Evolutionary conservation across 192 early-diverging fungal genomes (phyloP).

Genomic region (Haplosporangium gracile): DNA sequence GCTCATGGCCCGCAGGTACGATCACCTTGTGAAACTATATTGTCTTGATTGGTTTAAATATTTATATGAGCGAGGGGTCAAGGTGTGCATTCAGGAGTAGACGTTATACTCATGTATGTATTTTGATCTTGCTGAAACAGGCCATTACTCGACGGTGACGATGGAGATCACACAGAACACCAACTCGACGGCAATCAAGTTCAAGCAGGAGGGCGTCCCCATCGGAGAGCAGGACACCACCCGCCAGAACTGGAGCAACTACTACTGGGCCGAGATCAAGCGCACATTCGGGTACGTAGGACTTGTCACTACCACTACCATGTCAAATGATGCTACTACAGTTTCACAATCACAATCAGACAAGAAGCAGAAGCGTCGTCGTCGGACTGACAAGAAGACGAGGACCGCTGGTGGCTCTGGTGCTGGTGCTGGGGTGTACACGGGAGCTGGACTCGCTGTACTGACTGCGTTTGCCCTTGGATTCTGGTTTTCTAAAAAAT

Average conservation of each 20-base stretch:
- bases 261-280: slow-evolving; percentile 96
- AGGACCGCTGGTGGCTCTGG: slow-evolving; percentile 14
- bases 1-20: slow-evolving; percentile 82
- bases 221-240: slow-evolving; percentile 90
- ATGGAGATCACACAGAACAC: slow-evolving; percentile 78
- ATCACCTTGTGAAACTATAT: too few relatives aligned
- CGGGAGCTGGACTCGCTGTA: slow-evolving; percentile 57
- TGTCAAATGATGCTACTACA: slow-evolving; percentile 4
- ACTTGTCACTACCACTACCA: slow-evolving; percentile 32
- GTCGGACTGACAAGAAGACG: slow-evolving; percentile 29
- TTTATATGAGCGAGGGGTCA: neutral
- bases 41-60: too few relatives aligned
- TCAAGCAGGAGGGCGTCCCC: slow-evolving; percentile 89
- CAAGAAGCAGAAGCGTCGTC: slow-evolving; percentile 38
- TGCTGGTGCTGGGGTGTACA: slow-evolving; percentile 33
- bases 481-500: slow-evolving; percentile 57
- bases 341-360: slow-evolving; percentile 16
- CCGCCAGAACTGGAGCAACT: slow-evolving; percentile 88
- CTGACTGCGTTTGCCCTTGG: slow-evolving; percentile 63
- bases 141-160: slow-evolving; percentile 87
- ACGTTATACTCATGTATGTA: neutral
- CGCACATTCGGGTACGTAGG: slow-evolving; percentile 87
- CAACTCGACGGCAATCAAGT: slow-evolving; percentile 74
- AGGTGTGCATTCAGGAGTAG: neutral
- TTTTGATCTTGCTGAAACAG: slow-evolving; percentile 37